Conservation (phyloP, 2,329 filamentous ascomycete species). For the Diaporthe ampelina region DNA sequence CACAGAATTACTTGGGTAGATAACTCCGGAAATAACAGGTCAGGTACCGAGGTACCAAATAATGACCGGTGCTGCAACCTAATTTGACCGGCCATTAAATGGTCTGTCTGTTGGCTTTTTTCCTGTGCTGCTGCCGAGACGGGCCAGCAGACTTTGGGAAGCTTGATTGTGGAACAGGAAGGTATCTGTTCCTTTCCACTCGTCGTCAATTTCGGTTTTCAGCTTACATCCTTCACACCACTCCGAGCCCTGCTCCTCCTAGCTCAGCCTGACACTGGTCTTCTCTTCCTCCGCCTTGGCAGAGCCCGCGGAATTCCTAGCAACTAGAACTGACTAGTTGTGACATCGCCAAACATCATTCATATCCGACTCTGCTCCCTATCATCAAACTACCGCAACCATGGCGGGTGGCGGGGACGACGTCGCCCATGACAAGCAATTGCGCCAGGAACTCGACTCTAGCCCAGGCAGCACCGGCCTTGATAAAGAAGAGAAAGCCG, state of each 20-base stretch:
- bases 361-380: too few species aligned
- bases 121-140: too few species aligned
- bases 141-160: too few species aligned
- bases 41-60: slow-evolving; percentile 1
- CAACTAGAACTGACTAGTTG: too few species aligned
- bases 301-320: background rate
- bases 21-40: background rate
- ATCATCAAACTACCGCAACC: too few species aligned
- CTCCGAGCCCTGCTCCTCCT: background rate
- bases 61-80: slow-evolving; percentile 8
- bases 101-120: too few species aligned
- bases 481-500: background rate
- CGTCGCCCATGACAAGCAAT: too few species aligned
- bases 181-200: too few species aligned
- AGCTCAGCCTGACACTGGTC: background rate
- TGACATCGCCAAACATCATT: too few species aligned
- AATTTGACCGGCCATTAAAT: slow-evolving; percentile 2
- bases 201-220: background rate
- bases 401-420: background rate
- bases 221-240: background rate
- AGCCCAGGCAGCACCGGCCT: background rate
- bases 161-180: too few species aligned
- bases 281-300: background rate
- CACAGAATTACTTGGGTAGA: too few species aligned
- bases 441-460: background rate